Evolutionary conservation across 2,329 filamentous ascomycete species (phyloP).

Genomic region (Venturia carpophila): DNA sequence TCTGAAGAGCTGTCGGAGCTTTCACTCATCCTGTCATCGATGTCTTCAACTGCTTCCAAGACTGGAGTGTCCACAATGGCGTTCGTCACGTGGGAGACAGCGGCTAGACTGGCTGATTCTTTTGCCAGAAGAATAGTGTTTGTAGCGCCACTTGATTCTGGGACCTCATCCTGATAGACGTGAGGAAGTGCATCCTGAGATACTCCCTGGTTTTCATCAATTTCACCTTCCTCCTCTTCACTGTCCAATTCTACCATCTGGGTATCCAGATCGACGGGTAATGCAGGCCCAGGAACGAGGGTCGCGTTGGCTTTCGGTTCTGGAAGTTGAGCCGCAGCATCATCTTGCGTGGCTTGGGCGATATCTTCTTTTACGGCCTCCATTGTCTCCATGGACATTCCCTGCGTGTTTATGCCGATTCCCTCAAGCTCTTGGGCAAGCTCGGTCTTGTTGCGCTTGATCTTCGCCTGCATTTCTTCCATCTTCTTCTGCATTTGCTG

Average conservation of each 20-base stretch:
- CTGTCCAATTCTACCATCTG: neutral
- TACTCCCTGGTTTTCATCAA: neutral
- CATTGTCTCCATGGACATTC: slow-evolving; percentile 38
- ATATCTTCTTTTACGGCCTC: slow-evolving; percentile 32
- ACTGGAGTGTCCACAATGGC: neutral
- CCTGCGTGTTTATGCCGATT: slow-evolving; percentile 41
- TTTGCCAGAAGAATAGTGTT: neutral
- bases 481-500: slow-evolving; percentile 39
- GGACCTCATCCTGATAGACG: neutral
- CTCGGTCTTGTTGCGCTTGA: slow-evolving; percentile 32
- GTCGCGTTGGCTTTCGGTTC: neutral
- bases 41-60: neutral
- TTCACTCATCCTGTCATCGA: slow-evolving; percentile 1
- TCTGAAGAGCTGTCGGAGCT: slow-evolving; percentile 1
- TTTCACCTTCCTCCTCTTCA: slow-evolving; percentile 14
- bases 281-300: neutral
- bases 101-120: neutral
- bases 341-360: slow-evolving; percentile 24
- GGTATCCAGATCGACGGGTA: neutral
- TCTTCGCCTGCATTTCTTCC: slow-evolving; percentile 33
- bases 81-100: neutral
- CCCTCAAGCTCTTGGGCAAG: slow-evolving; percentile 43
- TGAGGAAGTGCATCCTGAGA: neutral
- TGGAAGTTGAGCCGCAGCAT: neutral
- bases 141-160: neutral